Conservation (phyloP, 2,329 filamentous ascomycete species). For the Falciphora oryzae region DNA sequence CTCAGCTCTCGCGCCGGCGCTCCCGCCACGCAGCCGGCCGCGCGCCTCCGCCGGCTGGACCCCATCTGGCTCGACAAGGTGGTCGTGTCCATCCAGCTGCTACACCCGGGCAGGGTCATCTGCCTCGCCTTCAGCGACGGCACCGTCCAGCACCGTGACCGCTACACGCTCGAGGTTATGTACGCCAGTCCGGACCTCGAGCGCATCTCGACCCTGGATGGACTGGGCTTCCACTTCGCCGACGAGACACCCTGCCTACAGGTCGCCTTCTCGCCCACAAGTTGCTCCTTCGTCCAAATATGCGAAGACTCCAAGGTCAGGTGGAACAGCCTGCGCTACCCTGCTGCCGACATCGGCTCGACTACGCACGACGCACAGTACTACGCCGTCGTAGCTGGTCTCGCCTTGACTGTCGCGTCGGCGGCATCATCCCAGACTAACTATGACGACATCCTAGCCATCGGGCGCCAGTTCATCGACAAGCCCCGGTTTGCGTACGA, state of each 20-base stretch:
- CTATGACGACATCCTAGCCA: slow-evolving; percentile 67
- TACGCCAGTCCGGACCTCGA: slow-evolving; percentile 58
- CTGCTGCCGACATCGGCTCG: slow-evolving; percentile 40
- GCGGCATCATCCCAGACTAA: slow-evolving; percentile 41
- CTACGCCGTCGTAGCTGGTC: slow-evolving; percentile 53
- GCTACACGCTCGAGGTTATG: slow-evolving; percentile 64
- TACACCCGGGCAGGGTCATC: slow-evolving; percentile 66
- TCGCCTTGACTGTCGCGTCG: slow-evolving; percentile 48
- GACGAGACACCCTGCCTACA: slow-evolving; percentile 49
- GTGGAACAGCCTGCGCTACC: slow-evolving; percentile 52
- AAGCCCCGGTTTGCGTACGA: slow-evolving; percentile 49
- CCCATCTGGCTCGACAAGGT: slow-evolving; percentile 66
- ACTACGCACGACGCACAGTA: slow-evolving; percentile 44
- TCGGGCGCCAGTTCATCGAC: slow-evolving; percentile 47
- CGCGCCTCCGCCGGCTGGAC: slow-evolving; percentile 55
- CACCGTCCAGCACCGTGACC: slow-evolving; percentile 72
- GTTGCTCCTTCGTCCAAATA: slow-evolving; percentile 52
- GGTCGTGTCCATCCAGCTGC: slow-evolving; percentile 60
- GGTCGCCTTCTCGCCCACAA: slow-evolving; percentile 55
- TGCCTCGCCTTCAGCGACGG: slow-evolving; percentile 75
- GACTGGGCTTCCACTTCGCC: slow-evolving; percentile 71
- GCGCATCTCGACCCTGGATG: slow-evolving; percentile 63
- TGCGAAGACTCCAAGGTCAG: slow-evolving; percentile 52
- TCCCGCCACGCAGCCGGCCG: slow-evolving; percentile 13
- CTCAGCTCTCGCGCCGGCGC: slow-evolving; percentile 42